phyloP scores from a whole-genome alignment of 257 asterid genomes.

The Capsicum pubescens region DNA sequence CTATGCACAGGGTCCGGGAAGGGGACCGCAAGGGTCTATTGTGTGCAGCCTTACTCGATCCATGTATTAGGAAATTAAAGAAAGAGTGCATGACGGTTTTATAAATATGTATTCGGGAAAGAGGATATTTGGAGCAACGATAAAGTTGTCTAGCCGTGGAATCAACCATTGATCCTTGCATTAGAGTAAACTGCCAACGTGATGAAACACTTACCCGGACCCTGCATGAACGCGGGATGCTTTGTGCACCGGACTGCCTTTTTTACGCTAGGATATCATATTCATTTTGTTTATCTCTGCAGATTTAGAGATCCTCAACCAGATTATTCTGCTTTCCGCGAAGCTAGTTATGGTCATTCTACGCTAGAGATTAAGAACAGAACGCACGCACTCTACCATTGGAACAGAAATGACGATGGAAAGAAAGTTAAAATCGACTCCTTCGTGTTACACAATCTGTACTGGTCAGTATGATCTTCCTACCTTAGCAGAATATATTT shows the following conservation, averaged over 20 bases:
- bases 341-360: constrained; percentile 96
- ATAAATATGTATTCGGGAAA: no score
- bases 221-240: background rate
- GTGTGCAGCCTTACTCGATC: background rate
- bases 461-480: constrained; percentile 61
- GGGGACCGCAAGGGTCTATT: no score
- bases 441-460: constrained; percentile 71
- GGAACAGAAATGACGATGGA: constrained; percentile 94
- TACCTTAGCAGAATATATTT: background rate
- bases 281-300: constrained; percentile 29
- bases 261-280: background rate
- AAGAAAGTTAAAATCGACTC: constrained; percentile 72
- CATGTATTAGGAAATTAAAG: background rate
- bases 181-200: background rate
- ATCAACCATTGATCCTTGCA: background rate
- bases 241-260: background rate
- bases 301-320: constrained; percentile 95
- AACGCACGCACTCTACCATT: constrained; percentile 85
- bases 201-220: background rate
- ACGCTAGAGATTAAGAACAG: constrained; percentile 79
- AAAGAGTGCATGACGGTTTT: no score
- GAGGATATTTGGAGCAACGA: background rate
- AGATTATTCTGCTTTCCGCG: constrained; percentile 89
- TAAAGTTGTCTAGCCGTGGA: background rate
- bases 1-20: no score